Conservation (phyloP, 371 early-diverging fungal genomes). For the Mortierella sp. region DNA sequence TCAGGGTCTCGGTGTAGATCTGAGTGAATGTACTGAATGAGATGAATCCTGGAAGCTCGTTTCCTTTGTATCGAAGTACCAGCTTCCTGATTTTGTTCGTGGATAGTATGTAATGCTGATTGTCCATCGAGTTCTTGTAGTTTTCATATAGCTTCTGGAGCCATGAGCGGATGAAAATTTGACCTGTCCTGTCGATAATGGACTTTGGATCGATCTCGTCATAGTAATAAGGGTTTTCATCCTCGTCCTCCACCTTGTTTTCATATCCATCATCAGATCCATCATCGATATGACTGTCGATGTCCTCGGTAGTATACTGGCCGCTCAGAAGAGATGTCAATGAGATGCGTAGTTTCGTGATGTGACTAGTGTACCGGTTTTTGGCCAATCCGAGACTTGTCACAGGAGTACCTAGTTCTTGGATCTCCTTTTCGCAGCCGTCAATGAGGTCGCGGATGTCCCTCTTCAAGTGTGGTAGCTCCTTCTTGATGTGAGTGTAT, state of each 20-base stretch:
- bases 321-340: conserved; percentile 22
- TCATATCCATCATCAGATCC: no score
- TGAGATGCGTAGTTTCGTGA: conserved; percentile 18
- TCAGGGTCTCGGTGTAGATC: conserved; percentile 28
- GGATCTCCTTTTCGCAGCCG: conserved; percentile 24
- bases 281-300: no score
- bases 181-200: no score
- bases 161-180: no score
- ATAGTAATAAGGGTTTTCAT: no score
- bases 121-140: no score
- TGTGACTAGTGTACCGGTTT: conserved; percentile 16
- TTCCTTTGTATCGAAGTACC: conserved; percentile 32
- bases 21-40: conserved; percentile 30
- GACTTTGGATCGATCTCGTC: no score
- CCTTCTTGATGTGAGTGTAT: conserved; percentile 40
- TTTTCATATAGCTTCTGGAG: no score
- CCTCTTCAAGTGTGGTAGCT: conserved; percentile 24
- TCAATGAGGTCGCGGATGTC: conserved; percentile 15
- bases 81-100: conserved; percentile 25
- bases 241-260: no score
- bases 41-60: conserved; percentile 38
- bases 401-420: conserved; percentile 16
- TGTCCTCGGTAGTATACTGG: conserved; percentile 31
- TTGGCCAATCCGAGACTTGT: conserved; percentile 10
- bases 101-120: no score